Conservation (phyloP, 2,329 filamentous ascomycete genomes). For the Clonostachys rhizophaga region DNA sequence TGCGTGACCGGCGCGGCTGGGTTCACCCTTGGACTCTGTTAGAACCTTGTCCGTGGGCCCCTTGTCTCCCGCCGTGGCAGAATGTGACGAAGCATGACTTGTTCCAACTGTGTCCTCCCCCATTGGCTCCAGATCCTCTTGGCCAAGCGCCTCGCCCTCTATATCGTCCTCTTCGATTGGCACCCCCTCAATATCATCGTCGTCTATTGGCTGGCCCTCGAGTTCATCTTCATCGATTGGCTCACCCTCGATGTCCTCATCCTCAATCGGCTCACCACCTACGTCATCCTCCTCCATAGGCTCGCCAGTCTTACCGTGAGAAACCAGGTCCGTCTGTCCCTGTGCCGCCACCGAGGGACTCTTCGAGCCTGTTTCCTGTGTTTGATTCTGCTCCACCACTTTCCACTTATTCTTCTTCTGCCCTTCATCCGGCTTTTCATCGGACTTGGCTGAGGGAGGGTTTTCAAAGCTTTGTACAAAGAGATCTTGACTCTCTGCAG, state of each 20-base stretch:
- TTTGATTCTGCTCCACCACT: constrained; percentile 32
- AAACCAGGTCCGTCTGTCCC: background rate
- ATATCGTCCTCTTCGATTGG: constrained; percentile 39
- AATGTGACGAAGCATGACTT: background rate
- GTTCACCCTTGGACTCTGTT: background rate
- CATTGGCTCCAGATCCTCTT: constrained; percentile 39
- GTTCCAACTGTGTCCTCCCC: constrained; percentile 44
- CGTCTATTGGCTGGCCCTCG: constrained; percentile 32
- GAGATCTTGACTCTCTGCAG: constrained; percentile 65
- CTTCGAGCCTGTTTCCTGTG: background rate
- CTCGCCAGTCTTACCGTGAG: background rate
- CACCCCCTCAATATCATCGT: constrained; percentile 45
- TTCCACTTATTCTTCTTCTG: constrained; percentile 41
- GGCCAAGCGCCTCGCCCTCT: constrained; percentile 33
- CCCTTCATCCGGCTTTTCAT: constrained; percentile 19
- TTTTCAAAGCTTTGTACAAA: constrained; percentile 69
- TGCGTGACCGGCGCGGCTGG: background rate
- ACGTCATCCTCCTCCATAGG: constrained; percentile 32
- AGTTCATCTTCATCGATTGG: constrained; percentile 33
- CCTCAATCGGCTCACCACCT: constrained; percentile 28
- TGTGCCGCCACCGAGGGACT: background rate
- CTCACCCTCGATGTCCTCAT: constrained; percentile 45
- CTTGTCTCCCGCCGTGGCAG: background rate
- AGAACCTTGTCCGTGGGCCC: background rate
- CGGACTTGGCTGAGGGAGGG: constrained; percentile 44